Evolutionary conservation across 2,329 filamentous ascomycete species (phyloP).

Genomic region (Talaromyces marneffei): DNA sequence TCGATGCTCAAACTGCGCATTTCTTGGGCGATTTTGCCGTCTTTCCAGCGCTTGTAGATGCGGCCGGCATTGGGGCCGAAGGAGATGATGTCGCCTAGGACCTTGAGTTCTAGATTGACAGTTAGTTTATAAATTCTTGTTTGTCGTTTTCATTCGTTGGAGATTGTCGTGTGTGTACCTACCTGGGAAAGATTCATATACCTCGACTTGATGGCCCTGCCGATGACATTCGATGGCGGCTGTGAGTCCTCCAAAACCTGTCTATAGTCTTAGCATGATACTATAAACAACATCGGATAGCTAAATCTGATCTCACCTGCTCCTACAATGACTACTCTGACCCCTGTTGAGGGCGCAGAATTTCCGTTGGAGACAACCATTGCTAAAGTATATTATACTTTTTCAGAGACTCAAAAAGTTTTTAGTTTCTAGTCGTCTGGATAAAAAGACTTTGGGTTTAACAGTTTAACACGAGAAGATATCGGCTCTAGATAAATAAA

Average conservation of each 20-base stretch:
- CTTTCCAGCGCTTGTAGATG: slow-evolving; percentile 55
- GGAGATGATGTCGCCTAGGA: slow-evolving; percentile 57
- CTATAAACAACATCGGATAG: neutral
- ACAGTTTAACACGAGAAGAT: neutral
- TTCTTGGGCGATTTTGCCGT: slow-evolving; percentile 43
- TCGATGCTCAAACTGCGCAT: slow-evolving; percentile 51
- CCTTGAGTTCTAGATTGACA: slow-evolving; percentile 44
- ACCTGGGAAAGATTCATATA: slow-evolving; percentile 53
- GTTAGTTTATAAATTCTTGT: neutral
- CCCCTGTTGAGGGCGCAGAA: neutral
- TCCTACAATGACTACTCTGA: neutral
- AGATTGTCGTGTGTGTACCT: too few relatives aligned
- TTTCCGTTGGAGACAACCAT: neutral
- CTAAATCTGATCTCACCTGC: neutral
- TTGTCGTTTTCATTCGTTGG: slow-evolving; percentile 2
- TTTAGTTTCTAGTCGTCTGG: too few relatives aligned
- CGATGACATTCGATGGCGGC: slow-evolving; percentile 59
- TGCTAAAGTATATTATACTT: neutral
- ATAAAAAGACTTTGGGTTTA: too few relatives aligned
- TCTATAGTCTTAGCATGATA: neutral
- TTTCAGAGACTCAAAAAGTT: too few relatives aligned
- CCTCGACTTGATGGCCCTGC: slow-evolving; percentile 54
- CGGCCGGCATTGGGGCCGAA: slow-evolving; percentile 57
- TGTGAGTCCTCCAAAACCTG: slow-evolving; percentile 57
- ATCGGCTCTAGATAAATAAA: neutral